Conservation (phyloP, 2,329 filamentous ascomycete species). For the Ascochyta koolunga region DNA sequence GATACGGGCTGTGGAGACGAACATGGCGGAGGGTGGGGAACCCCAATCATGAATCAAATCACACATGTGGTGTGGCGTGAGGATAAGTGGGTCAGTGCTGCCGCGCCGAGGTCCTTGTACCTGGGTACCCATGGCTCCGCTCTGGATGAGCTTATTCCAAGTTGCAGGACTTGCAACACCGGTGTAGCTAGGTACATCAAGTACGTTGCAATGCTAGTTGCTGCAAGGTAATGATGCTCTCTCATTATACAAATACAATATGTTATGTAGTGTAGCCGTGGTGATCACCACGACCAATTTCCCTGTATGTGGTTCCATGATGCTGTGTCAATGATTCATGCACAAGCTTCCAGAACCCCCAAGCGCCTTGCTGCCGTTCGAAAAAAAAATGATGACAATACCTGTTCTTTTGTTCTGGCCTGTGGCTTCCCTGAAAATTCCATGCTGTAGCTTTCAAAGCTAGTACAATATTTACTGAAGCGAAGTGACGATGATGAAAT, state of each 20-base stretch:
- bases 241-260: slow-evolving; percentile 19
- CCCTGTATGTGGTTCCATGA: slow-evolving; percentile 10
- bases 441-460: slow-evolving; percentile 9
- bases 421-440: slow-evolving; percentile 1
- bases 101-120: slow-evolving; percentile 3
- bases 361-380: slow-evolving; percentile 14
- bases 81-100: slow-evolving; percentile 4
- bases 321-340: slow-evolving; percentile 10
- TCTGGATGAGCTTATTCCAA: background rate
- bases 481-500: slow-evolving; percentile 8
- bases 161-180: slow-evolving; percentile 4
- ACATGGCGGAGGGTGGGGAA: background rate
- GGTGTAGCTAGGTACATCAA: background rate
- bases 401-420: slow-evolving; percentile 2
- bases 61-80: slow-evolving; percentile 10
- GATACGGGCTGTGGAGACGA: slow-evolving; percentile 2
- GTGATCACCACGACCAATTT: slow-evolving; percentile 7
- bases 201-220: slow-evolving; percentile 2
- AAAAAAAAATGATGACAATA: slow-evolving; percentile 6
- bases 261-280: slow-evolving; percentile 1
- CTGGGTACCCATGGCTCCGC: background rate
- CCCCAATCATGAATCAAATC: slow-evolving; percentile 2
- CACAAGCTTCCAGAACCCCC: slow-evolving; percentile 13
- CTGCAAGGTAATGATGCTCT: slow-evolving; percentile 15
- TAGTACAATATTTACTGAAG: slow-evolving; percentile 11